Conservation (phyloP, 805 yeast species). For the Myxozyma udenii region DNA sequence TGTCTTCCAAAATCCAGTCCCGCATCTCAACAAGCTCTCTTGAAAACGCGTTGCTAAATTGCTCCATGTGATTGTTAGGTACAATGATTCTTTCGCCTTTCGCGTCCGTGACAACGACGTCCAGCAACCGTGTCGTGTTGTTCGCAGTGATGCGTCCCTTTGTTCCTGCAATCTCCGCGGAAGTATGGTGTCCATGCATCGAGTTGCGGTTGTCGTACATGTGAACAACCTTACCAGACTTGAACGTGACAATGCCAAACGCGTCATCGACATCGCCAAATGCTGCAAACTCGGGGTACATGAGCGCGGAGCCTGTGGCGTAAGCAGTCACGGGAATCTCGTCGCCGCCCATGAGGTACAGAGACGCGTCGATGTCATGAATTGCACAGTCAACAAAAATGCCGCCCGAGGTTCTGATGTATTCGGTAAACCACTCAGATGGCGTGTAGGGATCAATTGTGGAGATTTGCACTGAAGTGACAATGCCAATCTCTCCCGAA, state of each 20-base stretch:
- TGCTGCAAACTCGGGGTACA: conserved; percentile 28
- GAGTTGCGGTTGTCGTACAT: conserved; percentile 29
- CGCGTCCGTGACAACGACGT: conserved; percentile 20
- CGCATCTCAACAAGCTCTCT: conserved; percentile 21
- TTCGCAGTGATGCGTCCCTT: conserved; percentile 28
- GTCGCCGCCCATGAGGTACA: conserved; percentile 27
- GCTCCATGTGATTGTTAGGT: conserved; percentile 17
- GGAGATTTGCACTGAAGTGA: conserved; percentile 24
- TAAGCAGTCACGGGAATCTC: conserved; percentile 23
- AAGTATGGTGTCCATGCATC: conserved; percentile 30
- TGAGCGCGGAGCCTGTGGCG: conserved; percentile 27
- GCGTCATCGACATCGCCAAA: conserved; percentile 32
- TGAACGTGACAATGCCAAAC: conserved; percentile 27
- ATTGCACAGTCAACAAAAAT: conserved; percentile 31
- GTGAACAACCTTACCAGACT: conserved; percentile 17
- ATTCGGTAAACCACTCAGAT: conserved; percentile 24
- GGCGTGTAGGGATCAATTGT: conserved; percentile 24
- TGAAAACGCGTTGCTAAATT: conserved; percentile 15
- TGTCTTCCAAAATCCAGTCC: conserved; percentile 24
- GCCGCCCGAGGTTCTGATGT: conserved; percentile 31
- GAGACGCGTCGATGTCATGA: conserved; percentile 31
- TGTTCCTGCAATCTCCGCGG: conserved; percentile 31
- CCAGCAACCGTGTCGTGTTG: conserved; percentile 18
- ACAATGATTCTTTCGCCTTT: conserved; percentile 21
- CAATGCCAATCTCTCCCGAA: conserved; percentile 28